Evolutionary conservation across 176 grass and related monocot genomes (phyloP), one percentile per base, ranked within the genome.

Genomic region (Carex scoparia): DNA sequence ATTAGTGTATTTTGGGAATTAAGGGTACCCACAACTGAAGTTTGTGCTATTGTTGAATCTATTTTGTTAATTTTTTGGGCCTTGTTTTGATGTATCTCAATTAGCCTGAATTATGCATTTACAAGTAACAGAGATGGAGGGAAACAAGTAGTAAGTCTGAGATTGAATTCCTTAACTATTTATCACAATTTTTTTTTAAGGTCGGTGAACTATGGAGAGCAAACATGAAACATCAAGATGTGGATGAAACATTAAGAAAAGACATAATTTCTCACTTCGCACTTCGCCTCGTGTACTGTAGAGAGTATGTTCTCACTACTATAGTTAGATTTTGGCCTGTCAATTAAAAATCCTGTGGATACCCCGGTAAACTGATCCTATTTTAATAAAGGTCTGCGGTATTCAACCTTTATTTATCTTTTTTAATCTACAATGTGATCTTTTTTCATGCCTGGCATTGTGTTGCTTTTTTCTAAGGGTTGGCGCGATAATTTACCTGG

Each of bases 231-330:
- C 95, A 95, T 89, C 89, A 85, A 84, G 93, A 98, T 93, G 86
- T 93, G 69, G 82, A 87, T 30, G 91, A 92, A 86, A 91, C 83
- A 83, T 73, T 91, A 83, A 95, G 94, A 69, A 98, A 95, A 89
- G 95, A 98, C 79, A 92, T 98, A 79, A 95, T 94, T 85, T 98
- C 96, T 4, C 96, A 98, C 85, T 94, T 93, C 65, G 96, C 93
- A 28, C 96, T 98, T 63, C 93, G 96, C 72, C 96, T 95, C 64
- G 96, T 98, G n/a, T 98, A 98, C 55, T 98, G 96, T 88, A 92
- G 96, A 92, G 93, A 93, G 96, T 98, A 90, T 30, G 92, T 65
- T 85, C 88, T 37, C 58, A 13, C 57, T 87, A 51, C 58, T n/a
- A 23, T 65, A 46, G 14, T 75, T 82, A 28, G 5, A 81, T 65